A percentile compares a stretch with the other conserved stretches of the same genome.
Conservation (phyloP, 306 rosid species). For the Casuarina glauca region DNA sequence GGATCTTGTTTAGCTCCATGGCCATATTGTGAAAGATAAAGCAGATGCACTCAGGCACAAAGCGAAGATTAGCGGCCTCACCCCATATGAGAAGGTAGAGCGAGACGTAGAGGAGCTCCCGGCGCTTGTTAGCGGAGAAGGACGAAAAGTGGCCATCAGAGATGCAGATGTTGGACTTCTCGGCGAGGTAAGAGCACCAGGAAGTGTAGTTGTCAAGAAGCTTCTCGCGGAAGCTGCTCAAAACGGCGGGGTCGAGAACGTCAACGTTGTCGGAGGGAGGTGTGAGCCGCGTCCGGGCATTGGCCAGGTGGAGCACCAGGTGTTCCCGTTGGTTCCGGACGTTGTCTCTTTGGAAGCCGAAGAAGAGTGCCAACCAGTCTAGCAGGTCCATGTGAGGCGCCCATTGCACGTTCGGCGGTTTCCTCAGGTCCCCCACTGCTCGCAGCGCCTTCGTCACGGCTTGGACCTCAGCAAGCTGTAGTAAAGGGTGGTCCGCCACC, state of each 20-base stretch:
- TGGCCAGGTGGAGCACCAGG: conserved; percentile 77
- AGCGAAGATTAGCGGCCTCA: too few relatives aligned
- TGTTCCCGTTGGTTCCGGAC: too few relatives aligned
- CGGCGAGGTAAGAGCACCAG: conserved; percentile 88
- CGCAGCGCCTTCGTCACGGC: too few relatives aligned
- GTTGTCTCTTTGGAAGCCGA: conserved; percentile 6
- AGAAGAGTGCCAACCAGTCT: conserved; percentile 72
- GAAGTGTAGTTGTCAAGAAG: conserved; percentile 64
- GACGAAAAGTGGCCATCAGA: conserved; percentile 41
- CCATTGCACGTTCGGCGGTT: conserved; percentile 78
- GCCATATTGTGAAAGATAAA: conserved; percentile 41
- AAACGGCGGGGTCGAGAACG: conserved; percentile 56
- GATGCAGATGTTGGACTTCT: conserved; percentile 83
- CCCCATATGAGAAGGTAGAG: too few relatives aligned
- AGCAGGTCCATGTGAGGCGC: conserved; percentile 69
- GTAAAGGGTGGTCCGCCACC: conserved; percentile 51
- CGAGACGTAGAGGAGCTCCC: too few relatives aligned
- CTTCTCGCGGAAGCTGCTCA: conserved; percentile 72
- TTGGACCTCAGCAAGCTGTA: too few relatives aligned
- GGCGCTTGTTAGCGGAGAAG: conserved; percentile 45
- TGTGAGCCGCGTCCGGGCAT: conserved; percentile 61
- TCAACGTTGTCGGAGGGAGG: conserved; percentile 79
- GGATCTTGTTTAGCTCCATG: conserved; percentile 68
- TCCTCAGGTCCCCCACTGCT: conserved; percentile 19
- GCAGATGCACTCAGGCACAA: too few relatives aligned